Conservation (phyloP, 805 yeast genomes). For the Phaffomyces thermotolerans region DNA sequence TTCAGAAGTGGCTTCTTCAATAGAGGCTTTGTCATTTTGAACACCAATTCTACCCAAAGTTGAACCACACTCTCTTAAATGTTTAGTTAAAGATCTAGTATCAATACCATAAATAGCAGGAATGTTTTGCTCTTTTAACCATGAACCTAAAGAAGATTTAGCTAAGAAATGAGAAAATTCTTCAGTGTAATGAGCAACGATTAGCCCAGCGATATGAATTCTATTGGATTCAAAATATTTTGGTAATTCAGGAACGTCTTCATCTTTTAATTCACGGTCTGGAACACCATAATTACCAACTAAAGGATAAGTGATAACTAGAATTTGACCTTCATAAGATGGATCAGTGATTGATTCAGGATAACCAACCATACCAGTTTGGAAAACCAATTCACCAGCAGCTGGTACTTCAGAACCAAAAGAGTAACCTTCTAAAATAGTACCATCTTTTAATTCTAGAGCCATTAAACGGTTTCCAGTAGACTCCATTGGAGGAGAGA, state of each 20-base stretch:
- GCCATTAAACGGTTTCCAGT: conserved; percentile 79
- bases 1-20: conserved; percentile 26
- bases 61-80: conserved; percentile 86
- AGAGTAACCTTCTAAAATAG: conserved; percentile 86
- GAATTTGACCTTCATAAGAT: conserved; percentile 94
- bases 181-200: conserved; percentile 95
- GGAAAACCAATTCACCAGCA: conserved; percentile 98
- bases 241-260: conserved; percentile 68
- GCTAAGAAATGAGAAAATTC: conserved; percentile 93
- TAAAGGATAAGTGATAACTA: conserved; percentile 92
- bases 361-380: conserved; percentile 99
- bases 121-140: conserved; percentile 86
- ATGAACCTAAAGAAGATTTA: conserved; percentile 80
- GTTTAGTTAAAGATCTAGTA: conserved; percentile 90
- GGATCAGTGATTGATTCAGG: conserved; percentile 98
- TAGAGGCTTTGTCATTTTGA: conserved; percentile 36
- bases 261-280: conserved; percentile 71
- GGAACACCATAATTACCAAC: conserved; percentile 99
- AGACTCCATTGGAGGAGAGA: conserved; percentile 83
- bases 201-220: conserved; percentile 94
- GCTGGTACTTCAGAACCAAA: conserved; percentile 86
- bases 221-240: conserved; percentile 87
- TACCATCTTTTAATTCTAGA: conserved; percentile 82
- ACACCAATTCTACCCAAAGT: conserved; percentile 83
- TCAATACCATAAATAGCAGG: conserved; percentile 98